Conservation (phyloP, 1,284 basidiomycete genomes). For the Trichosporon sp. region DNA sequence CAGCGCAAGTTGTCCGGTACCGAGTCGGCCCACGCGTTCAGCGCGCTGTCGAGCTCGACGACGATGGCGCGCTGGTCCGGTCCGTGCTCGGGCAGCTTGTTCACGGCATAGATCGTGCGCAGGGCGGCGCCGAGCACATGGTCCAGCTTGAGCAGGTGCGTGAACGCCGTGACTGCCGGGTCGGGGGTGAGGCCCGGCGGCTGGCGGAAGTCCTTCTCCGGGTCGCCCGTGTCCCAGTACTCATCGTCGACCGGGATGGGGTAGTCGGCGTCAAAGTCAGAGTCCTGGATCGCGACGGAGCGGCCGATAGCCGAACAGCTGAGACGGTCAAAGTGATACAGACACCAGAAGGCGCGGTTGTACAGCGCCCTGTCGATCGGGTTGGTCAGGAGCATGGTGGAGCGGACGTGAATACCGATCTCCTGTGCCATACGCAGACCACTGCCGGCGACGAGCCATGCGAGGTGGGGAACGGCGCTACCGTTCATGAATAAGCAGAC, state of each 20-base stretch:
- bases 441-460: constrained; percentile 71
- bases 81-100: constrained; percentile 63
- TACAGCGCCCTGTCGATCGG: constrained; percentile 67
- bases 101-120: constrained; percentile 72
- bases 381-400: constrained; percentile 44
- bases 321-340: constrained; percentile 59
- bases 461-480: constrained; percentile 68
- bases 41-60: constrained; percentile 68
- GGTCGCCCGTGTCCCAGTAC: constrained; percentile 65
- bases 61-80: constrained; percentile 71
- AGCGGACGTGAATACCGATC: constrained; percentile 54
- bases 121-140: constrained; percentile 71
- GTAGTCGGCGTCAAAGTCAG: constrained; percentile 77
- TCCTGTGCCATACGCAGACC: constrained; percentile 66
- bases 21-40: constrained; percentile 73
- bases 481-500: constrained; percentile 60
- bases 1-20: constrained; percentile 72
- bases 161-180: constrained; percentile 65
- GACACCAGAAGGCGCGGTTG: constrained; percentile 78
- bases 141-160: constrained; percentile 68
- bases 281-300: constrained; percentile 79
- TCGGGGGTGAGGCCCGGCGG: constrained; percentile 59
- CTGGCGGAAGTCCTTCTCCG: constrained; percentile 62
- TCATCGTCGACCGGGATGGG: constrained; percentile 84
- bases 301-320: constrained; percentile 73